A percentile compares a stretch with the other conserved stretches of the same genome.
Evolutionary conservation across 2,329 filamentous ascomycete genomes (phyloP).

Genomic region (Aspergillus sp.): DNA sequence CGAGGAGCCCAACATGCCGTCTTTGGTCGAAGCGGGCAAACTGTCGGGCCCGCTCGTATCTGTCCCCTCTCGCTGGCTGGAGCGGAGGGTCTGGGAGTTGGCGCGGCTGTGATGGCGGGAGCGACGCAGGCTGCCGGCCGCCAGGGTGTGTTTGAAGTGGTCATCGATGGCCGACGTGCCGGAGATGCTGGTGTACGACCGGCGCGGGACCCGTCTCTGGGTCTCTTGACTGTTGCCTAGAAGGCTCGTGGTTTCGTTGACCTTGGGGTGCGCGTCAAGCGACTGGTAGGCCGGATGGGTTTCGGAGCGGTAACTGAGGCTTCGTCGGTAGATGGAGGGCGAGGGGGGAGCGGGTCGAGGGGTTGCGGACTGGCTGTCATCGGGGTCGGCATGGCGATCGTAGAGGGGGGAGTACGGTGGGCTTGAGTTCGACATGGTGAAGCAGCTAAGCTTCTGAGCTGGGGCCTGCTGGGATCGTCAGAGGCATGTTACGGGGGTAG

Average conservation of each 20-base stretch:
- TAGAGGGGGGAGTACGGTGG: conserved; percentile 7
- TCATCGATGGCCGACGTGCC: conserved; percentile 21
- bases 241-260: conserved; percentile 28
- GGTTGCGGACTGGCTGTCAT: conserved; percentile 5
- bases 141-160: conserved; percentile 25
- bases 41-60: conserved; percentile 33
- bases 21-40: conserved; percentile 38
- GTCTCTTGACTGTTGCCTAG: conserved; percentile 14
- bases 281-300: conserved; percentile 24
- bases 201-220: conserved; percentile 15
- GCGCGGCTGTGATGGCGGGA: conserved; percentile 40
- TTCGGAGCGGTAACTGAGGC: conserved; percentile 21
- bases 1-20: conserved; percentile 47
- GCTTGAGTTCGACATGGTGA: not conserved
- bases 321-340: conserved; percentile 23
- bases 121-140: conserved; percentile 28
- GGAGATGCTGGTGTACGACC: conserved; percentile 30
- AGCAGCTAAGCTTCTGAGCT: too few species aligned
- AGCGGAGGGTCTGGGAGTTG: conserved; percentile 44
- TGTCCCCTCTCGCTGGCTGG: conserved; percentile 47
- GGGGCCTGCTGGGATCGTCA: too few species aligned
- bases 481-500: too few species aligned
- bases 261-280: conserved; percentile 20
- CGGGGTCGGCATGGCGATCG: conserved; percentile 4
- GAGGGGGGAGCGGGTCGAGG: conserved; percentile 28